Base-by-base conservation (phyloP, 495 filamentous ascomycete genomes). In the Aspergillus biplanus region DNA sequence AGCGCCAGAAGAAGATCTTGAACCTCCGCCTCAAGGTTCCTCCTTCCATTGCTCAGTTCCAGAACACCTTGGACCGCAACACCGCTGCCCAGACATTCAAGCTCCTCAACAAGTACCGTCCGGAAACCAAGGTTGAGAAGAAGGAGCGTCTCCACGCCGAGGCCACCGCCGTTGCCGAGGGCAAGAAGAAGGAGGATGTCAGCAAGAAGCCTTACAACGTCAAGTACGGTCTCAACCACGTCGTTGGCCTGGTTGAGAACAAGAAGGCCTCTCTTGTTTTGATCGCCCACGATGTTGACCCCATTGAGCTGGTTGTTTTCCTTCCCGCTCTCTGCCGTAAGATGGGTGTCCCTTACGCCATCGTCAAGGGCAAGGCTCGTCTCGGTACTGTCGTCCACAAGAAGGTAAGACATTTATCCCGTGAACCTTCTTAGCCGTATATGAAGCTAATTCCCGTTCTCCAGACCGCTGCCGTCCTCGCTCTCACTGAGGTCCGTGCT, bases 181-280 rank as follows among this genome's bases (percentile, higher is more conserved):
- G 96, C 79, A 96, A 97, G 90, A 98, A 97, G 89, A 98, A 98
- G 91, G 96, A 98, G 86, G 95, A 97, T 77, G 93, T 96, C 73
- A 90, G 86, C 89, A 98, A 98, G 91, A 99, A 99, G 89, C 95
- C 95, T 71, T 98, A 97, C 82, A 84, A 90, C 72, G 95, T 94
- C 86, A 98, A 99, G 89, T 98, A 96, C 81, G 96, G 96, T 83
- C 88, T 99, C 71, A 99, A 99, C 88, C 96, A 99, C 86, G 95
- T 99, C 72, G 96, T 99, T 69, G 96, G 95, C 65, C 87, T 99
- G 68, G 93, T 99, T 76, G 96, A 99, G 90, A 98, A 97, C 86
- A 99, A 98, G 92, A 99, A 99, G 89, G 94, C 96, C 63, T 87
- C 90, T 59, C 85, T 99, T 68, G 96, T 99, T 75, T 86, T 99